Base-by-base conservation (phyloP, 805 yeast species). In the Pichia occidentalis region DNA sequence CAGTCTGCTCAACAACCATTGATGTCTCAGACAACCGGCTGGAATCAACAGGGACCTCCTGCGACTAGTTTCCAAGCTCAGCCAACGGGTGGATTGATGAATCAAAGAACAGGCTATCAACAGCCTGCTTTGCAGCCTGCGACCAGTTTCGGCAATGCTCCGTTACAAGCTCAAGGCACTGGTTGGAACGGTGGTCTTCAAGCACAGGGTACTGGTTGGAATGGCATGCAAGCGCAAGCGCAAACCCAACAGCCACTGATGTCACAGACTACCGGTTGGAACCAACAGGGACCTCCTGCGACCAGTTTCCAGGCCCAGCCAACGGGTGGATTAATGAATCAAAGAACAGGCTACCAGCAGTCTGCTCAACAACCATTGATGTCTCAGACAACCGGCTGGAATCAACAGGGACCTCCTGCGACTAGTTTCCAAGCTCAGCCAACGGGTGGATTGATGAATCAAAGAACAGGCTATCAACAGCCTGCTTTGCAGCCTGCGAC, bases 101-200 rank as follows among this genome's bases (percentile, higher is more conserved):
- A 36, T 7, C 44, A 39, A 29, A 39, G 37, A 34, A 43, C 46
- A 5, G 53, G 49, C 33, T 66, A 68, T 2, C 73, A 68, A 45
- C 60, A 57, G 19, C 65, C 71, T 2, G 70, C 71, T 1, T 58
- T 73, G 30, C 69, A 66, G 37, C 61, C 75, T 3, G 73, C 69
- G 57, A 76, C 63, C n/a, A 59, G n/a, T n/a, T n/a, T n/a, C n/a
- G n/a, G n/a, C n/a, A n/a, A n/a, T n/a, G n/a, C 34, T 21, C 37
- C 35, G 14, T 33, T 37, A 8, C 29, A 24, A 22, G 30, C 33
- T 17, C 47, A 41, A 22, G 36, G 35, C 13, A 40, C 51, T n/a
- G 45, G 51, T 3, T 44, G 44, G 29, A 36, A 33, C 33, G 33
- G 36, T 21, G 17, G 20, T 8, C 26, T 29, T 12, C 42, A 38